Conservation (phyloP, 2,329 filamentous ascomycete species). For the Cladophialophora psammophila region DNA sequence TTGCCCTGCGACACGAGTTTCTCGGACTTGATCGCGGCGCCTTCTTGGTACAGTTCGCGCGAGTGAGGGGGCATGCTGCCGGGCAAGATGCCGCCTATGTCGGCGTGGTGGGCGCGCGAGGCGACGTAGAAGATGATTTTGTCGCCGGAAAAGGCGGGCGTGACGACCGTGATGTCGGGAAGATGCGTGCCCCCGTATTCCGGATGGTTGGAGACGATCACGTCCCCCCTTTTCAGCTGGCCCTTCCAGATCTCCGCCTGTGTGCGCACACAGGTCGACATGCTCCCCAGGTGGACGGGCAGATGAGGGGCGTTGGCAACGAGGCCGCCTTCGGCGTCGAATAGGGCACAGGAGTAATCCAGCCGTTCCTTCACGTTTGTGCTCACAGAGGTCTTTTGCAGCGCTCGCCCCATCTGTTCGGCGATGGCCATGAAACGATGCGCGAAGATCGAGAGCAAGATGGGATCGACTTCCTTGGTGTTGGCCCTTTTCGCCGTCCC, state of each 20-base stretch:
- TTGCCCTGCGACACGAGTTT: slow-evolving; percentile 59
- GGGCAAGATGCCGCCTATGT: slow-evolving; percentile 82
- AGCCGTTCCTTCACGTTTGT: slow-evolving; percentile 81
- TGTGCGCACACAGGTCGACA: slow-evolving; percentile 79
- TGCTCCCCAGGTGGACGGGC: slow-evolving; percentile 78
- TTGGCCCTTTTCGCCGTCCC: slow-evolving; percentile 40
- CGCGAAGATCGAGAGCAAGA: slow-evolving; percentile 62
- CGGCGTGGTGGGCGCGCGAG: slow-evolving; percentile 80
- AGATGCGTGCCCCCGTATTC: slow-evolving; percentile 85
- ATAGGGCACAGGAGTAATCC: slow-evolving; percentile 79
- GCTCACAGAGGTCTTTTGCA: slow-evolving; percentile 64
- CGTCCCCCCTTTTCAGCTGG: slow-evolving; percentile 78
- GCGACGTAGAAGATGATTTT: slow-evolving; percentile 84
- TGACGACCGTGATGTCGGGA: slow-evolving; percentile 82
- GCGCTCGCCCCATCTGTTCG: slow-evolving; percentile 65
- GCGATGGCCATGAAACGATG: slow-evolving; percentile 67
- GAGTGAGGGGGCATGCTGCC: slow-evolving; percentile 86
- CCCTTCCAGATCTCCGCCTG: slow-evolving; percentile 81
- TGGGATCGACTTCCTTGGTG: slow-evolving; percentile 54
- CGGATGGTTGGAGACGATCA: slow-evolving; percentile 83
- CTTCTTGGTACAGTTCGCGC: slow-evolving; percentile 69
- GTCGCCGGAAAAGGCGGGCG: slow-evolving; percentile 72
- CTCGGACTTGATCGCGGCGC: slow-evolving; percentile 69
- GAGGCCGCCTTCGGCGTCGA: slow-evolving; percentile 73
- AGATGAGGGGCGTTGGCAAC: slow-evolving; percentile 81